These are phyloP conservation scores for Neopestalotiopsis sp. DNA, from an alignment of 2,329 filamentous ascomycete species.

Conservation along the genomic window DNA sequence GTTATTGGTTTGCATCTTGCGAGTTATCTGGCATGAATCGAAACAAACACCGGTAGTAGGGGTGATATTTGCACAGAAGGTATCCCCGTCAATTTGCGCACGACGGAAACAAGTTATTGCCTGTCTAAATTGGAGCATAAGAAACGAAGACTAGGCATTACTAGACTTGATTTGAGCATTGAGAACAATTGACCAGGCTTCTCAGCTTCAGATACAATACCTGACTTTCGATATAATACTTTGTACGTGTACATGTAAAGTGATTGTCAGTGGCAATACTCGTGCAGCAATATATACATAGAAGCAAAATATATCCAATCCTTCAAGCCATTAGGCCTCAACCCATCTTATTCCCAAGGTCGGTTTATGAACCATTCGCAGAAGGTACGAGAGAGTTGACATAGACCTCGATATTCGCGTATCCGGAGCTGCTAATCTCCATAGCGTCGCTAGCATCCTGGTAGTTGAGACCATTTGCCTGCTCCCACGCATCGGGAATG, in stretches of 20 bases:
- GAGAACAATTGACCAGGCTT: too few species aligned
- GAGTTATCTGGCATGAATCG: not conserved
- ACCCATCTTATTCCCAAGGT: not conserved
- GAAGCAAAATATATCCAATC: too few species aligned
- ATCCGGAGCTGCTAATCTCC: conserved; percentile 46
- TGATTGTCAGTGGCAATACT: too few species aligned
- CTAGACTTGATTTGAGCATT: too few species aligned
- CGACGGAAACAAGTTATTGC: not conserved
- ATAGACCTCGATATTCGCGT: conserved; percentile 54
- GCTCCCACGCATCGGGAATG: conserved; percentile 54
- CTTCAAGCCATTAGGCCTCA: too few species aligned
- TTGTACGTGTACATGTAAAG: too few species aligned
- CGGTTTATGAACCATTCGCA: not conserved
- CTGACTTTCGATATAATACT: too few species aligned
- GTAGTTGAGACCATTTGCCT: conserved; percentile 44
- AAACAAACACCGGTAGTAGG: too few species aligned
- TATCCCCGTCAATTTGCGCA: not conserved
- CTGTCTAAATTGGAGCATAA: not conserved
- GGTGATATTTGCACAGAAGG: too few species aligned
- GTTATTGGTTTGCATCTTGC: not conserved
- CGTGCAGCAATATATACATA: too few species aligned
- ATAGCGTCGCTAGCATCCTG: conserved; percentile 46
- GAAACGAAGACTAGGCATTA: too few species aligned
- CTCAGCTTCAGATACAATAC: too few species aligned
- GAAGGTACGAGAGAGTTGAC: conserved; percentile 50